Conservation (phyloP, 2,329 filamentous ascomycete species). For the Nigrospora sphaerica region DNA sequence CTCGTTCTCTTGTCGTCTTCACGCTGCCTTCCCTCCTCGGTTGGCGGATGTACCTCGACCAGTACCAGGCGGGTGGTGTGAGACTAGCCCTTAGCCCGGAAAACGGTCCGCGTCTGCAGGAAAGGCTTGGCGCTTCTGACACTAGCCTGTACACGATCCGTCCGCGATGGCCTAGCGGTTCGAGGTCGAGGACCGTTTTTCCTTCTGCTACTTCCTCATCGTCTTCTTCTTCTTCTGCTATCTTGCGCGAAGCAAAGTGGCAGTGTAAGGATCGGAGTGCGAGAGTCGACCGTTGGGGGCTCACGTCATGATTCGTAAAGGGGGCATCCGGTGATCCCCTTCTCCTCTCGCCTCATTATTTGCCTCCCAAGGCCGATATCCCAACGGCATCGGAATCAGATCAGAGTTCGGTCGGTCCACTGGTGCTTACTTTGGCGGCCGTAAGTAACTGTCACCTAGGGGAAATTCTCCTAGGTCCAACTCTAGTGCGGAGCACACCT, state of each 20-base stretch:
- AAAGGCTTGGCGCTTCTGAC: not conserved
- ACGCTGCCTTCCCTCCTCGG: too few relatives aligned
- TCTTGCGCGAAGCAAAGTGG: too few relatives aligned
- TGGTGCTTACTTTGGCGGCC: constrained; percentile 9
- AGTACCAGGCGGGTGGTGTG: not conserved
- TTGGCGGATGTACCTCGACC: too few relatives aligned
- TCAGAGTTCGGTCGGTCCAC: constrained; percentile 12
- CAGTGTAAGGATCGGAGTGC: too few relatives aligned
- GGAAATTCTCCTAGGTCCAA: constrained; percentile 14
- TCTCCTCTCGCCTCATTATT: too few relatives aligned
- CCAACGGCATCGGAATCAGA: not conserved
- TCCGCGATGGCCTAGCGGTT: not conserved
- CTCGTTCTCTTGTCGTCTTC: too few relatives aligned
- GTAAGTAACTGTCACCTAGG: constrained; percentile 1
- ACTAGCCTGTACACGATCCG: constrained; percentile 1
- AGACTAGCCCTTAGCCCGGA: constrained; percentile 19
- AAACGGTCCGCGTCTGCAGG: constrained; percentile 29
- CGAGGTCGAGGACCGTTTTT: too few relatives aligned
- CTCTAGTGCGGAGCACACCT: constrained; percentile 5
- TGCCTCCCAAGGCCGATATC: not conserved
- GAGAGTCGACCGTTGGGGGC: too few relatives aligned
- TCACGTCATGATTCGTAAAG: too few relatives aligned
- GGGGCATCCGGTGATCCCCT: too few relatives aligned
- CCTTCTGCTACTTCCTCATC: too few relatives aligned
- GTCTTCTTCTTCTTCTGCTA: too few relatives aligned